Evolutionary conservation across 108 stramenopile genomes (phyloP).

Genomic region (Cyclostephanos invisitatus): DNA sequence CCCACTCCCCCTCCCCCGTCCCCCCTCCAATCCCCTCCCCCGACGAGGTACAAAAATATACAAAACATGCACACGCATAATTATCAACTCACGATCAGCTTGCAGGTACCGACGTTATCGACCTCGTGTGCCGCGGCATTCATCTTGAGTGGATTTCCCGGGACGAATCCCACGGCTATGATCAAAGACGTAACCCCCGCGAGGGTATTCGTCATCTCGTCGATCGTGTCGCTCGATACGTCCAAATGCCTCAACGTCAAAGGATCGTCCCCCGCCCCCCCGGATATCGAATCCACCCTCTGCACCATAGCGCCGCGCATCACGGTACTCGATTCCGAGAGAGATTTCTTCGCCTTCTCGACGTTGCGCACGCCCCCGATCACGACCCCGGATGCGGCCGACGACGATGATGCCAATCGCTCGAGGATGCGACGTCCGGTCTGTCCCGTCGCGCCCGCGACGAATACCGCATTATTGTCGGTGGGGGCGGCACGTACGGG

Average conservation of each 20-base stretch:
- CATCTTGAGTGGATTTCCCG: slow-evolving; percentile 81
- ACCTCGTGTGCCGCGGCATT: slow-evolving; percentile 75
- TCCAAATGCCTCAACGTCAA: not conserved
- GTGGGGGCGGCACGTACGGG: no score
- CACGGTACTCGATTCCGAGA: slow-evolving; percentile 63
- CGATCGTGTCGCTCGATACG: slow-evolving; percentile 46
- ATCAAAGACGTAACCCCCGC: slow-evolving; percentile 65
- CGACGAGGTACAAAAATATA: no score
- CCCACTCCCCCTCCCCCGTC: no score
- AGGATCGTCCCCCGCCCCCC: slow-evolving; percentile 41
- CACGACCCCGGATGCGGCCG: slow-evolving; percentile 48
- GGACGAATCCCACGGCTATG: slow-evolving; percentile 80
- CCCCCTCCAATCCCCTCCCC: no score
- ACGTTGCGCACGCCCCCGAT: slow-evolving; percentile 80
- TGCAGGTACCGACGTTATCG: slow-evolving; percentile 79
- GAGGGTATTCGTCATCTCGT: slow-evolving; percentile 50
- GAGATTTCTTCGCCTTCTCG: slow-evolving; percentile 61
- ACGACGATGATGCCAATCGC: slow-evolving; percentile 49
- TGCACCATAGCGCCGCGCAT: slow-evolving; percentile 82
- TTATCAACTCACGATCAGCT: slow-evolving; percentile 55
- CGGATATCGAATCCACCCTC: slow-evolving; percentile 49
- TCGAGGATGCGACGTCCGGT: slow-evolving; percentile 79
- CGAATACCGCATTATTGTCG: no score
- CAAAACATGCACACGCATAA: no score
- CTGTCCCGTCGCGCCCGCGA: slow-evolving; percentile 85